These are phyloP conservation scores for Porphyra umbilicalis DNA, from an alignment of 31 red algal species.

Conservation along the genomic window DNA sequence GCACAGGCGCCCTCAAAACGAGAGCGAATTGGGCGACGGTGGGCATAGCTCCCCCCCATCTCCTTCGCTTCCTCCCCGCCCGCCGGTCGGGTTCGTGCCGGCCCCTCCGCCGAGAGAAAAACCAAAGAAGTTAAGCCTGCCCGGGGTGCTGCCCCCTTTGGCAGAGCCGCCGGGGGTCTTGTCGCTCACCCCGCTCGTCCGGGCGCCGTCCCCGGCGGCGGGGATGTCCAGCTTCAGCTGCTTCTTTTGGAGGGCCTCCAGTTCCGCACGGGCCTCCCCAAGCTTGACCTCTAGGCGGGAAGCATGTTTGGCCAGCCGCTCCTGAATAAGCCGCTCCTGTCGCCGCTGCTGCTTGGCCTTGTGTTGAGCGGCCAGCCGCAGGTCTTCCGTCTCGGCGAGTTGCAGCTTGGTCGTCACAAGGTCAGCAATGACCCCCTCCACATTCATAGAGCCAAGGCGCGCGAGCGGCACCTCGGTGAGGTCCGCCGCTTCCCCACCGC, in stretches of 20 bases:
- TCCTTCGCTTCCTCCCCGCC: neutral
- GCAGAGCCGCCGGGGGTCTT: no score
- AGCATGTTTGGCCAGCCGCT: conserved; percentile 44
- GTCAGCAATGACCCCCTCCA: conserved; percentile 20
- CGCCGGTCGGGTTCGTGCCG: neutral
- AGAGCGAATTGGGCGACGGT: neutral
- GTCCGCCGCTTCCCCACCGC: neutral
- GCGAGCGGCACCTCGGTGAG: neutral
- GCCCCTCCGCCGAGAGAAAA: neutral
- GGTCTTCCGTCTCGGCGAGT: conserved; percentile 45
- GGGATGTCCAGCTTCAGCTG: neutral
- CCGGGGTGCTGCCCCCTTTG: neutral
- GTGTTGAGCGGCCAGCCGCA: conserved; percentile 41
- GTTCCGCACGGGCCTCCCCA: conserved; percentile 38
- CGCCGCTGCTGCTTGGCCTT: conserved; percentile 38
- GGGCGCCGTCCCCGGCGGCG: neutral
- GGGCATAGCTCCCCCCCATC: no score
- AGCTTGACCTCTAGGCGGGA: conserved; percentile 60
- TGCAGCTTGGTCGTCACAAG: conserved; percentile 44
- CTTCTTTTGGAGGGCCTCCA: conserved; percentile 17
- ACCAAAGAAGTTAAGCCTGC: neutral
- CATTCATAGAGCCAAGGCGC: neutral
- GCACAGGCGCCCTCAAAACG: neutral
- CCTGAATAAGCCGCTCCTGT: conserved; percentile 37
- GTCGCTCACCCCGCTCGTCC: neutral